Evolutionary conservation across 306 rosid species (phyloP), one percentile per base, ranked within the genome.

Genomic region (Citrullus amarus): DNA sequence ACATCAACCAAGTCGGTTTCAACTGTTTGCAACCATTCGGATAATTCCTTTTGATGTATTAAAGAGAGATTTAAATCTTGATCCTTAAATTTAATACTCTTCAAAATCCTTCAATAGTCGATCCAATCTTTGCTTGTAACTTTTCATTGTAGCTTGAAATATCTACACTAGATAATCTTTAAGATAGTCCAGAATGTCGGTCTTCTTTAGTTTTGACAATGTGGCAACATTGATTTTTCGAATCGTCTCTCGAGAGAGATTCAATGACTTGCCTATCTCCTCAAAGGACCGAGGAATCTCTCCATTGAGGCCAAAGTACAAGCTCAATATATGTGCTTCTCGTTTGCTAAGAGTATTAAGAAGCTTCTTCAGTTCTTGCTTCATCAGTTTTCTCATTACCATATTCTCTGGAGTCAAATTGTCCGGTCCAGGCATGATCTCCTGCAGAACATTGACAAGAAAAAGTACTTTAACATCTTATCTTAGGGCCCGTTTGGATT

Each of bases 231-330:
- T 79, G 53, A 86, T 90, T 83, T 83, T 96, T 54, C 98, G 81
- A 62, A 87, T 80, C 63, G 91, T 84, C 82, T 91, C 98, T 81
- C 97, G 82, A 2, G 92, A 93, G 43, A 93, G 87, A 55, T 90
- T 87, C 75, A 91, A 18, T 39, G 74, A 2, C 80, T 84, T 86
- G 32, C 93, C 98, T 63, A 93, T 90, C 86, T 91, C 96, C 82
- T 87, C 91, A 72, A 68, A 87, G 15, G 96, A 84, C 18, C 18
- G 51, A n/a, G 95, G 91, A 12, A 81, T 75, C 44, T 84, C 82
- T 81, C 96, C 97, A 80, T 81, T 72, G 41, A 91, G 85, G 72
- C 97, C 97, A 75, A 84, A 93, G 81, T 79, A 79, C 67, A 91
- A 82, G 80, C 75, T 87, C 81, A 91, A 75, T 54, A 90, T 84